Evolutionary conservation across 2,329 filamentous ascomycete species (phyloP), one percentile per base, ranked within the genome.

Genomic region (Stagonosporopsis vannaccii): DNA sequence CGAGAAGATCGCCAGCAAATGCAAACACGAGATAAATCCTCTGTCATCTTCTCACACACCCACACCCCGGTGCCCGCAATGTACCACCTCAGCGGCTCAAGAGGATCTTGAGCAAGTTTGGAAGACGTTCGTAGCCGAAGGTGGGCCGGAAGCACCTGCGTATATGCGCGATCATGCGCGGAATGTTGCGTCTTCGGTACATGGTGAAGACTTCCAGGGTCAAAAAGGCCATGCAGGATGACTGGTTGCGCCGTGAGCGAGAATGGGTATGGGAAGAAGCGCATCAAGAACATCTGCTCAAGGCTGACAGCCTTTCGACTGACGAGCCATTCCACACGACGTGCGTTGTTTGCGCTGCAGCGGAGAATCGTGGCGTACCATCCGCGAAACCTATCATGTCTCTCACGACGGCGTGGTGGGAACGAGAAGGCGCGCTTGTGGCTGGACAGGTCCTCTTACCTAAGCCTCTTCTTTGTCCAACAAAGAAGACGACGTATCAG

Each of bases 21-120:
- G 69, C 48, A 53, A 59, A 8, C 70, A 72, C 55, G 23, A 22
- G 8, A 44, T 71, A 15, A 68, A 72, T 36, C 61, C 60, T 15
- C 68, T 63, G 8, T 59, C 50, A 15, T 32, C 65, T 3, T 12
- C 39, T n/a, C 66, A 59, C 35, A 68, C 60, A 0, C 66, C 61
- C 35, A 68, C 60, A 0, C 66, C 61, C 1, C 46, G 41, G 49
- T 73, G 68, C 40, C 58, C 66, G 17, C 32, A 20, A 19, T 71
- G 67, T 41, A 51, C 51, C n/a, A 23, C 53, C 2, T 52, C 52
- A 1, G 35, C 42, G n/a, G 63, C 62, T 8, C 62, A 58, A 45
- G 44, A 36, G n/a, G 66, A 56, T 19, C 43, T 65, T 6, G 55
- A 67, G 15, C 48, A 32, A n/a, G 59, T 59, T 26, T 49, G 58